phyloP scores from a whole-genome alignment of 2,329 filamentous ascomycete species.

The Corynespora cassiicola region DNA sequence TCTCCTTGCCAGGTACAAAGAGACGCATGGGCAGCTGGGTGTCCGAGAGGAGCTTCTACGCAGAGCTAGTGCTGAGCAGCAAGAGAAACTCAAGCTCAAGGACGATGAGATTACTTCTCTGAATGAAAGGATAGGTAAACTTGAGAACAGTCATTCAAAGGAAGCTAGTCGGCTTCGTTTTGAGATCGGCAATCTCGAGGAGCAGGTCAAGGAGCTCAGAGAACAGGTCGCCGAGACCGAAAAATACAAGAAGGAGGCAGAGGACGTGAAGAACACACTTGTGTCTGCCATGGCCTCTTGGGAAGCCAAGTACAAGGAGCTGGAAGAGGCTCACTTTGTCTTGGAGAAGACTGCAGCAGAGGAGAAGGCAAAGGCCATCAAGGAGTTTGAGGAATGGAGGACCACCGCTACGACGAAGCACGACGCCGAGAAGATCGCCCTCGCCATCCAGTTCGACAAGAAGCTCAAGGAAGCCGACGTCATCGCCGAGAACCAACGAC shows the following conservation, averaged over 20 bases:
- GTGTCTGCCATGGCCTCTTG: conserved; percentile 46
- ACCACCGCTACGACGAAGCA: conserved; percentile 38
- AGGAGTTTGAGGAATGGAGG: conserved; percentile 55
- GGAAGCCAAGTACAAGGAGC: conserved; percentile 50
- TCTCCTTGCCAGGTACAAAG: conserved; percentile 54
- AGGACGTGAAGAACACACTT: conserved; percentile 35
- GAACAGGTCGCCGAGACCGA: conserved; percentile 53
- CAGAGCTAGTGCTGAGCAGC: conserved; percentile 56
- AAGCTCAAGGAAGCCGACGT: conserved; percentile 55
- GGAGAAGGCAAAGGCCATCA: conserved; percentile 38
- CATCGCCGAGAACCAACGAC: conserved; percentile 55
- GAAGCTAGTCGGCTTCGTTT: conserved; percentile 59
- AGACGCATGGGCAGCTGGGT: conserved; percentile 57
- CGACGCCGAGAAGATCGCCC: conserved; percentile 47
- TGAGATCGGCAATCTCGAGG: conserved; percentile 59
- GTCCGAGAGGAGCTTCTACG: conserved; percentile 58
- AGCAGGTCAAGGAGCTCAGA: conserved; percentile 59
- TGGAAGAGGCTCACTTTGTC: conserved; percentile 49
- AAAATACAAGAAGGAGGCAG: conserved; percentile 49
- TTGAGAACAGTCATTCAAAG: conserved; percentile 57
- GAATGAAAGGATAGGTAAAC: conserved; percentile 57
- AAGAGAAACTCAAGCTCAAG: conserved; percentile 59
- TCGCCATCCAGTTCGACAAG: conserved; percentile 48
- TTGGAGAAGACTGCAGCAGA: conserved; percentile 46
- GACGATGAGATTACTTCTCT: conserved; percentile 60